Base-by-base conservation (phyloP, 2,329 filamentous ascomycete species). In the Penicillium sp. region DNA sequence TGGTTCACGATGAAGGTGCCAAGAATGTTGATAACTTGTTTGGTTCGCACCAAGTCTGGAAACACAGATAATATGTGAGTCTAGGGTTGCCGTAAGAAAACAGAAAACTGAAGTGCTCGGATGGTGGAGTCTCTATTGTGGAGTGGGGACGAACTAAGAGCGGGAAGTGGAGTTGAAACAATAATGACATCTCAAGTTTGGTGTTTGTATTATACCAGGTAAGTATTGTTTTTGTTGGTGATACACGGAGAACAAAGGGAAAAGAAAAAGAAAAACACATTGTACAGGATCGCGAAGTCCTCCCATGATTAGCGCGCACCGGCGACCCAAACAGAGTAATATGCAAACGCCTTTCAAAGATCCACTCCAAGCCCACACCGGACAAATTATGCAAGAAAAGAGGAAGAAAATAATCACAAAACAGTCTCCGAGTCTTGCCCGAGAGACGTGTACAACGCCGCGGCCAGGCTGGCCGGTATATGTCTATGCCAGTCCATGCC, bases 301-400 rank as follows among this genome's bases (percentile, higher is more conserved):
- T 31, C 29, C 48, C 48, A 35, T 59, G 58, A 65, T 66, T 64
- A 65, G 56, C 53, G 54, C 55, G 52, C 37, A 55, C 39, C 48
- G 54, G 55, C 58, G 61, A 61, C 61, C 54, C 31, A 29, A 65
- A 58, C 57, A 57, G 49, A 58, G 59, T 41, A 63, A 65, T 65
- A 64, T 68, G 65, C 63, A 68, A 67, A 63, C 62, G 57, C 64
- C 64, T 43, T 60, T 67, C 68, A 70, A 58, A 64, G 59, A 61
- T 48, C 59, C 65, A 57, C 64, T 63, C 68, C 66, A 64, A 64
- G 60, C 58, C 59, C 51, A 51, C 57, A 59, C 60, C 61, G 55
- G 39, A 58, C 62, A 66, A 65, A 67, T 64, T 67, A 67, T 67
- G 64, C 64, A 67, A 63, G 46, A 66, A 58, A 67, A 63, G 46